Conservation (phyloP, 495 filamentous ascomycete genomes). For the Pyronema omphalodes region DNA sequence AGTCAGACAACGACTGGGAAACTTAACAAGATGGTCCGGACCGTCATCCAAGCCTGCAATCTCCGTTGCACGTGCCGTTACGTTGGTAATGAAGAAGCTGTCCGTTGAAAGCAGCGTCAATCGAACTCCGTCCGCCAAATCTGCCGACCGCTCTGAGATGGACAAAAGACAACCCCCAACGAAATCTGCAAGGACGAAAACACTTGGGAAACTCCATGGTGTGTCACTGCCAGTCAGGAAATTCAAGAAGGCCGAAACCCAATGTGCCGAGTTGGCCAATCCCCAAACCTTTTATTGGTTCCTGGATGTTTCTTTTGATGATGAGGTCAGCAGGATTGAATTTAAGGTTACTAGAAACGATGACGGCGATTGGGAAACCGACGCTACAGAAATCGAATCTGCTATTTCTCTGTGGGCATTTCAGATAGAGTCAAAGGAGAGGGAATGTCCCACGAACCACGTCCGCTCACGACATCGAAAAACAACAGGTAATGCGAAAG, state of each 20-base stretch:
- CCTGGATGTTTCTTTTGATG: neutral
- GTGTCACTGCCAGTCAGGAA: no score
- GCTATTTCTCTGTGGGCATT: conserved; percentile 10
- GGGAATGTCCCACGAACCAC: neutral
- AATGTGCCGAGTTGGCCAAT: no score
- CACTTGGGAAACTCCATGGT: no score
- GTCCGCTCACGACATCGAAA: neutral
- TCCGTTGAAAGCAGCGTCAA: no score
- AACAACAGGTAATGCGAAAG: no score
- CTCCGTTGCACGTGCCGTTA: conserved; percentile 2
- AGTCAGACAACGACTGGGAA: neutral
- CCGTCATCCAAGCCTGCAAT: neutral
- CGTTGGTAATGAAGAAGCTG: neutral
- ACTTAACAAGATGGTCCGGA: conserved; percentile 4
- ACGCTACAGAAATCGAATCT: conserved; percentile 7
- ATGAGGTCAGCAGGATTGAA: neutral
- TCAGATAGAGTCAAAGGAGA: neutral
- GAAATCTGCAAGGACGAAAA: no score
- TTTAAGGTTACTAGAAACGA: neutral
- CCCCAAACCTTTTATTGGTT: neutral
- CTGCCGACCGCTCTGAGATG: no score
- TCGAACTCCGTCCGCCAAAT: no score
- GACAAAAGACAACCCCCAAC: no score
- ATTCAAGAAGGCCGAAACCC: neutral
- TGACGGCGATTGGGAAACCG: neutral